phyloP scores from a whole-genome alignment of 202 grass and related monocot genomes.

The Carex sylvatica region DNA sequence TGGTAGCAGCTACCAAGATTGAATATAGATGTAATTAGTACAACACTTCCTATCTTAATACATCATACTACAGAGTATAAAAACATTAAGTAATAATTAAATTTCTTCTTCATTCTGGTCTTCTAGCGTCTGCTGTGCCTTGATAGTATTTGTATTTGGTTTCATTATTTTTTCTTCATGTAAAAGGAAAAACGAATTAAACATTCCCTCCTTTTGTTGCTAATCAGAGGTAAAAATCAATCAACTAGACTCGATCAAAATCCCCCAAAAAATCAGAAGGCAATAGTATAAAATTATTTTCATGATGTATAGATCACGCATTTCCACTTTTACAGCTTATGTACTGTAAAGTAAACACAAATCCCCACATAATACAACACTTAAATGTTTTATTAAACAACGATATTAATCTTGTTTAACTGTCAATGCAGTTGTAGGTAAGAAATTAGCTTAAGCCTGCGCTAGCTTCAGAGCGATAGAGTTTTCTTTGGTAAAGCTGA shows the following conservation, averaged over 20 bases:
- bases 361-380: not conserved
- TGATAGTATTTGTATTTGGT: too few relatives aligned
- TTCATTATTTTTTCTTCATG: not conserved
- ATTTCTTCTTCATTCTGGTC: too few relatives aligned
- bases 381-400: not conserved
- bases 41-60: too few relatives aligned
- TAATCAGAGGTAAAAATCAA: not conserved
- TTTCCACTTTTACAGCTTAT: not conserved
- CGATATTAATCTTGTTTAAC: not conserved
- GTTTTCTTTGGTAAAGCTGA: conserved; percentile 28
- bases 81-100: too few relatives aligned
- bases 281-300: too few relatives aligned
- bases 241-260: not conserved
- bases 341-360: not conserved
- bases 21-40: too few relatives aligned
- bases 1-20: too few relatives aligned
- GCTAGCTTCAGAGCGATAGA: not conserved
- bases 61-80: too few relatives aligned
- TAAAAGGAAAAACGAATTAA: not conserved
- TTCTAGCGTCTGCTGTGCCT: too few relatives aligned
- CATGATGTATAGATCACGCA: not conserved
- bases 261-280: not conserved
- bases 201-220: not conserved
- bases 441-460: not conserved
- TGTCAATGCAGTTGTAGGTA: not conserved